Evolutionary conservation across 768 basidiomycete genomes (phyloP).

Genomic region (Agrocybe chaxingu): DNA sequence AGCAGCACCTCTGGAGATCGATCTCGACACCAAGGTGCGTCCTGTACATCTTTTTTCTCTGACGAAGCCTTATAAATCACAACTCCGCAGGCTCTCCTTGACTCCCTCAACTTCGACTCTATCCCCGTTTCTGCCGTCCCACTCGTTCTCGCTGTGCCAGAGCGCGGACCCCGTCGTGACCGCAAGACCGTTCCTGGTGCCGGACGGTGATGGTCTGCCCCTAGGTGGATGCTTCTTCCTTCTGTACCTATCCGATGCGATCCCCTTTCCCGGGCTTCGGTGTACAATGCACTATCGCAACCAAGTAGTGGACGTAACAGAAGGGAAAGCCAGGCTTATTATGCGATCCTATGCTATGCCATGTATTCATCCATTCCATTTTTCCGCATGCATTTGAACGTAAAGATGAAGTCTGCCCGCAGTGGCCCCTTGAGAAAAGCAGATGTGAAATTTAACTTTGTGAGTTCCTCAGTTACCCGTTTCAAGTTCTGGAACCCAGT

Average conservation of each 20-base stretch:
- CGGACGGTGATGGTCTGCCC: constrained; percentile 38
- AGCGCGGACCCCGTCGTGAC: constrained; percentile 72
- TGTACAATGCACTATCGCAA: neutral
- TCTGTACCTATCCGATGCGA: neutral
- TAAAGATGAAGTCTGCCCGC: too few species aligned
- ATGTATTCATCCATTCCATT: constrained; percentile 16
- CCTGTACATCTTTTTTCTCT: neutral
- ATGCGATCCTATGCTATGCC: constrained; percentile 15
- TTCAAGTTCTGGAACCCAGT: too few species aligned
- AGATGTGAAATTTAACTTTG: too few species aligned
- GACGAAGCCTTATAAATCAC: neutral
- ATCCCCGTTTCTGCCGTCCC: constrained; percentile 71
- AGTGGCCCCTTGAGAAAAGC: too few species aligned
- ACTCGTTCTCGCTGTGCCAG: constrained; percentile 62
- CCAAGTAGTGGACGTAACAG: constrained; percentile 2
- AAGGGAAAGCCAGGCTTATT: constrained; percentile 11
- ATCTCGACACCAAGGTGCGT: constrained; percentile 89
- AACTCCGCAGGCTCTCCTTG: constrained; percentile 71
- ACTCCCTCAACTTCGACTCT: constrained; percentile 91
- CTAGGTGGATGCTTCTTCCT: neutral
- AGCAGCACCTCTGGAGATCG: constrained; percentile 76
- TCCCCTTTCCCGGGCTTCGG: neutral
- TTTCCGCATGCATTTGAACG: constrained; percentile 8
- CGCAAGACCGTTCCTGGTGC: constrained; percentile 82
- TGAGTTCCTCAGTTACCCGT: too few species aligned